phyloP scores from a whole-genome alignment of 495 filamentous ascomycete species.

The Astrothelium subdiscretum region DNA sequence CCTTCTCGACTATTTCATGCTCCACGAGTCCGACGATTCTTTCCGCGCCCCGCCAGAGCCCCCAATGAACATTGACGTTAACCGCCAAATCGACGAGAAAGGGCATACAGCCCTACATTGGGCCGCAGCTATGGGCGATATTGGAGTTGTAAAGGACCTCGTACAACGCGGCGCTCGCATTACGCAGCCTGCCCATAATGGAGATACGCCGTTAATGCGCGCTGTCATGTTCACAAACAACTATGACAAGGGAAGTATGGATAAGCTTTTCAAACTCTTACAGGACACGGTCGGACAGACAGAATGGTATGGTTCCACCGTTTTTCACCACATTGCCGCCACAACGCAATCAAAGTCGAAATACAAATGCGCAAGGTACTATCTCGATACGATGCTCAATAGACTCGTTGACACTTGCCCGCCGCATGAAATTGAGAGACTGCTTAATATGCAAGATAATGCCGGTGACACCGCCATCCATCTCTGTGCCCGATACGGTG shows the following conservation, averaged over 20 bases:
- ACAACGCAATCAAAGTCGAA: constrained; percentile 70
- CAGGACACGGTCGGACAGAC: constrained; percentile 59
- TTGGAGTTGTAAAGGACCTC: constrained; percentile 77
- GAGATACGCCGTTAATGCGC: constrained; percentile 92
- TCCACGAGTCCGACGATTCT: constrained; percentile 57
- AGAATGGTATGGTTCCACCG: constrained; percentile 68
- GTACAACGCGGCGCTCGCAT: constrained; percentile 62
- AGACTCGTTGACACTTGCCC: constrained; percentile 59
- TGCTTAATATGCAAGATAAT: constrained; percentile 63
- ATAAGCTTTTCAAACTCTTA: constrained; percentile 65
- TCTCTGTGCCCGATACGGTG: constrained; percentile 69
- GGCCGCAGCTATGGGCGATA: constrained; percentile 96
- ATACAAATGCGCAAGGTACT: constrained; percentile 76
- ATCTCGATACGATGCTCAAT: constrained; percentile 81
- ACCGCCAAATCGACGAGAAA: constrained; percentile 80
- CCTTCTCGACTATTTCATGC: constrained; percentile 88
- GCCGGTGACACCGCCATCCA: constrained; percentile 83
- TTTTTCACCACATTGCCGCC: constrained; percentile 85
- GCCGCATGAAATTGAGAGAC: constrained; percentile 53
- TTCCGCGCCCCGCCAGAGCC: constrained; percentile 60
- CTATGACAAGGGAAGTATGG: constrained; percentile 79
- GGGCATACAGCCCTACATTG: constrained; percentile 87
- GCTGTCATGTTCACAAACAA: constrained; percentile 93
- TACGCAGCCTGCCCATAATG: constrained; percentile 56
- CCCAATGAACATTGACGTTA: constrained; percentile 69